Evolutionary conservation across 2,329 filamentous ascomycete species (phyloP).

Genomic region (Phyllosticta citrichinensis): DNA sequence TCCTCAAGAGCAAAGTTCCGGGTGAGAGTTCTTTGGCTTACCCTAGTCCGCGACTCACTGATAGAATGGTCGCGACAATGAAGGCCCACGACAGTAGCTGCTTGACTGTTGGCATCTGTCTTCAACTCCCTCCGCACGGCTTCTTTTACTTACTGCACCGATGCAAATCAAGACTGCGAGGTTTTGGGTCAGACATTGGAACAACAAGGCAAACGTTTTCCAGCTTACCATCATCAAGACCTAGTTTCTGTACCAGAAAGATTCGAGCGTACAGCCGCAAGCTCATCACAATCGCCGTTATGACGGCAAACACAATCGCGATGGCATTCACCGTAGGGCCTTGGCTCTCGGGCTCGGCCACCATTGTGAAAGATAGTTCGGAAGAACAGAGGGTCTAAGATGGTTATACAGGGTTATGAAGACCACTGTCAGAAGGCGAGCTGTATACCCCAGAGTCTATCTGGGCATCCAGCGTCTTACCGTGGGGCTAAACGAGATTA

Average conservation of each 20-base stretch:
- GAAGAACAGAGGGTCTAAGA: background rate
- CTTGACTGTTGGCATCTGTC: background rate
- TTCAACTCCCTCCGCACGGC: constrained; percentile 7
- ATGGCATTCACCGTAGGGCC: constrained; percentile 21
- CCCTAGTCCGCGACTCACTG: constrained; percentile 15
- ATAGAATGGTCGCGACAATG: constrained; percentile 24
- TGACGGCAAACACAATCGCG: constrained; percentile 27
- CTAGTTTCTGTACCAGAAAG: constrained; percentile 26
- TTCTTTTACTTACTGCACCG: constrained; percentile 15
- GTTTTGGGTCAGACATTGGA: background rate
- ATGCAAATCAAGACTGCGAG: constrained; percentile 14
- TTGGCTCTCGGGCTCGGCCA: background rate
- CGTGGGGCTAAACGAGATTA: background rate
- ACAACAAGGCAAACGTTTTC: background rate
- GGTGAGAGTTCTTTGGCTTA: background rate
- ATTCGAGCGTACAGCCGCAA: constrained; percentile 32
- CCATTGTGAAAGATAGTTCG: constrained; percentile 7
- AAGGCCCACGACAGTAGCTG: constrained; percentile 28
- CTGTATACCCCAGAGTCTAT: background rate
- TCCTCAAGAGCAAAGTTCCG: background rate
- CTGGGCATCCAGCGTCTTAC: background rate
- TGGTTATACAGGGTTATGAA: background rate
- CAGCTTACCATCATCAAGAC: constrained; percentile 20
- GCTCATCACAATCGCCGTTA: constrained; percentile 28
- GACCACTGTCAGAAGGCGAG: background rate